Evolutionary conservation across 2,329 filamentous ascomycete genomes (phyloP), one percentile per base, ranked within the genome.

Genomic region (Pezicula rhizophila): DNA sequence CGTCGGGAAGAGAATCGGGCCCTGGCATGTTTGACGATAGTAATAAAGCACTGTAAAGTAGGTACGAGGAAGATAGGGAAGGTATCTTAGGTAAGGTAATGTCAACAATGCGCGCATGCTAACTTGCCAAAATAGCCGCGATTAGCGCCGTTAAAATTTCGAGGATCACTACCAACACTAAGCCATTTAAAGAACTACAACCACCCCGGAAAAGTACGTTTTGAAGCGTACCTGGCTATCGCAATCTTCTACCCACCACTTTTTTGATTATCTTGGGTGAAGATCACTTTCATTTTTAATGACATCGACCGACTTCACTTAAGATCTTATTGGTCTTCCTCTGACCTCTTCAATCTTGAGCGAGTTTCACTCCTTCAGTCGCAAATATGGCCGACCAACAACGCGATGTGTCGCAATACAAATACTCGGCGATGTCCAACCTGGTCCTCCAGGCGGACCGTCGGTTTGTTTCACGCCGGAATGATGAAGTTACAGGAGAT

Each of bases 351-450:
- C 11, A 11, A 7, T 23, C 10, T 17, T 44, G 11, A 31, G 11
- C 38, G 35, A 42, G 28, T 50, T 48, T 50, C 51, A 46, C 35
- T 18, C 45, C 46, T 64, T 47, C 1, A 69, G 67, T 23, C 49
- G 45, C 57, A 57, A 67, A 55, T 47, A 91, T 92, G 88, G 78
- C 86, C 69, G 87, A 84, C 68, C 77, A 81, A 69, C 76, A 84
- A 64, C 81, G 80, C 70, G 82, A 93, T 85, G 87, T 95, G 64
- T 91, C 89, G 70, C 91, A 96, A 73, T 96, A 95, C 80, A 96
- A 96, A 73, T 96, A 96, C 81, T 90, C 90, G 83, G 90, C 89
- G 70, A 97, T 99, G 93, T 99, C 93, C 75, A 99, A 99, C 83
- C 86, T 99, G 89, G 93, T 99, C 67, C 89, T 99, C 82, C 93